Evolutionary conservation across 345 rosid genomes (phyloP), one percentile per base, ranked within the genome.

Genomic region (Viola odorata): DNA sequence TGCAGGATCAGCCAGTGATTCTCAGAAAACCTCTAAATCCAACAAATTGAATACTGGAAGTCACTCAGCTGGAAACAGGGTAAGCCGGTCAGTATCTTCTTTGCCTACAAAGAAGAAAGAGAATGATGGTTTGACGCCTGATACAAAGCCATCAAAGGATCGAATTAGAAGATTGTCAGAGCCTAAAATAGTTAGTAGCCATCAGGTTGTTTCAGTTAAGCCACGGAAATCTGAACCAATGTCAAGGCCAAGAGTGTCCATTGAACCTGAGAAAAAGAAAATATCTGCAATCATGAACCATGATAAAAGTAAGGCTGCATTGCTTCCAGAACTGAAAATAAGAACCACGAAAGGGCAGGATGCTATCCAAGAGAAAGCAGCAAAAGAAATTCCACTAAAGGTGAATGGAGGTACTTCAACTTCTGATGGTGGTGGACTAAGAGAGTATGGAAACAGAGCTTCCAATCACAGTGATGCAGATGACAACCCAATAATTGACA

Each of bases 141-240:
- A 84, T 58, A 62, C 76, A 58, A 88, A 86, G 81, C 61, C 78
- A 65, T 81, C 87, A 40, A 73, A 77, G 81, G 71, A 91, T 57
- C 70, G 86, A 57, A 83, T 81, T 68, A 85, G 96, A 78, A 77
- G 98, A 64, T 77, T 88, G 61, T 91, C 98, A 41, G 95, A 91
- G 70, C 91, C 95, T 12, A 86, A 82, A 75, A 59, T 72, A 50
- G 72, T 67, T 64, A 71, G 70, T 66, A 75, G 78, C 58, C 65
- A 70, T 48, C 67, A 44, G 66, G 68, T 64, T 57, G 67, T 88
- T 74, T 73, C 84, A 23, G 80, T 72, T 63, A 83, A 77, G 78
- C 58, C 86, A 62, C 82, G 58, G 45, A 78, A 73, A 45, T 60
- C 73, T 40, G 80, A 73, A 65, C 70, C 66, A 51, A 61, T 73